Evolutionary conservation across 148 eudicot genomes (phyloP).

Genomic region (Cornus kousa): DNA sequence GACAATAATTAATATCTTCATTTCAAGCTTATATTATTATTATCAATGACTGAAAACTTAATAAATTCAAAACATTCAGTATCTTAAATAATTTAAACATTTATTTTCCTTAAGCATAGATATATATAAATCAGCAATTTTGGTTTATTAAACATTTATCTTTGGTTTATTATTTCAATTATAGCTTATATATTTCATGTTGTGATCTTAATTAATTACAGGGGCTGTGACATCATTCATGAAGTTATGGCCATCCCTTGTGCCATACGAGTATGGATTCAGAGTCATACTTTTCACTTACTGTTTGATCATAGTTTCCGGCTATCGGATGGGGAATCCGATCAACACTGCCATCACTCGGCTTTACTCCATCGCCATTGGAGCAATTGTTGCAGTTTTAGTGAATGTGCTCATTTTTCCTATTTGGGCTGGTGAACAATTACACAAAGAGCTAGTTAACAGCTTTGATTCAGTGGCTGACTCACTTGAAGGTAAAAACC

Average conservation of each 20-base stretch:
- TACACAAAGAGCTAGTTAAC: conserved; percentile 51
- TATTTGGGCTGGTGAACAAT: conserved; percentile 66
- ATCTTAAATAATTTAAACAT: too few species aligned
- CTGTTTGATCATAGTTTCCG: conserved; percentile 66
- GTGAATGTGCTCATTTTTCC: conserved; percentile 58
- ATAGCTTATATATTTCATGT: too few species aligned
- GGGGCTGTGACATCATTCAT: conserved; percentile 56
- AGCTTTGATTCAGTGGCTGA: conserved; percentile 49
- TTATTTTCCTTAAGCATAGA: too few species aligned
- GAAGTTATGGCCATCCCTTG: conserved; percentile 61
- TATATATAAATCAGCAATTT: too few species aligned
- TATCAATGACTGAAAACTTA: too few species aligned
- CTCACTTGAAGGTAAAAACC: conserved; percentile 51
- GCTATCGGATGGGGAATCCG: conserved; percentile 52
- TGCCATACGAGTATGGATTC: conserved; percentile 59
- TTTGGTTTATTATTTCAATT: background rate
- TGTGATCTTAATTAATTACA: conserved; percentile 10
- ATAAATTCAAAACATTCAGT: too few species aligned
- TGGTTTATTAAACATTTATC: too few species aligned
- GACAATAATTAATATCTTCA: too few species aligned
- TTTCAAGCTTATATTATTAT: too few species aligned
- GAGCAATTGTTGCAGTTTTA: conserved; percentile 48
- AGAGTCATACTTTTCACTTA: conserved; percentile 58
- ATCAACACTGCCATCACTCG: conserved; percentile 39
- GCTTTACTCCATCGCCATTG: conserved; percentile 57